phyloP scores from a whole-genome alignment of 257 asterid genomes.

The Solanum dulcamara region DNA sequence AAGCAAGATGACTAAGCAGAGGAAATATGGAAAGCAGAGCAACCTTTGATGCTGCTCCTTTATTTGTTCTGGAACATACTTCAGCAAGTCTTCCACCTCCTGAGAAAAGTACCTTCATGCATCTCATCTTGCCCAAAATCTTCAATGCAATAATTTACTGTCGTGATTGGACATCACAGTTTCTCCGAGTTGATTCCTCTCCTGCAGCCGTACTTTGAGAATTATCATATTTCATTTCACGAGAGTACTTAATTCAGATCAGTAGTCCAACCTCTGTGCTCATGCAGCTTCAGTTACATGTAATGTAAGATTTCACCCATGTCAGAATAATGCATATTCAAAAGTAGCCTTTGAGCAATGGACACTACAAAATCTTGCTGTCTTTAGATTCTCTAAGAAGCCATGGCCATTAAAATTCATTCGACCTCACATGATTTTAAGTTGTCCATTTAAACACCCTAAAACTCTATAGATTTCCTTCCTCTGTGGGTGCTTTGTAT shows the following conservation, averaged over 20 bases:
- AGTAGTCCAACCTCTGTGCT: neutral
- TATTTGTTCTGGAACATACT: neutral
- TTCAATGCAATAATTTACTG: neutral
- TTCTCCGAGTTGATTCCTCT: neutral
- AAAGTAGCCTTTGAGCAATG: neutral
- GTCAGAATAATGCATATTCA: neutral
- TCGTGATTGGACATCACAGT: neutral
- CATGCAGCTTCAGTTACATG: neutral
- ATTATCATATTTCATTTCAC: neutral
- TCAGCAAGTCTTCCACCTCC: neutral
- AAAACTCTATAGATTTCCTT: constrained; percentile 24
- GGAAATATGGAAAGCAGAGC: neutral
- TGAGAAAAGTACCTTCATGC: neutral
- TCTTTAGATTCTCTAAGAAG: neutral
- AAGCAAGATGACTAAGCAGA: neutral
- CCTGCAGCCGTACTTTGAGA: neutral
- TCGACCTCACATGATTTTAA: constrained; percentile 9
- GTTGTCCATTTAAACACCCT: constrained; percentile 25
- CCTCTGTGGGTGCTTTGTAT: constrained; percentile 16
- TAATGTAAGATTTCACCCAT: neutral
- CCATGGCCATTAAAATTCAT: neutral
- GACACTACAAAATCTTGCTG: neutral
- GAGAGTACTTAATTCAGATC: neutral
- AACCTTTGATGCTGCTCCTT: neutral
- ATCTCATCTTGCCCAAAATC: neutral